Evolutionary conservation across 257 asterid species (phyloP).

Genomic region (Dorcoceras hygrometricum): DNA sequence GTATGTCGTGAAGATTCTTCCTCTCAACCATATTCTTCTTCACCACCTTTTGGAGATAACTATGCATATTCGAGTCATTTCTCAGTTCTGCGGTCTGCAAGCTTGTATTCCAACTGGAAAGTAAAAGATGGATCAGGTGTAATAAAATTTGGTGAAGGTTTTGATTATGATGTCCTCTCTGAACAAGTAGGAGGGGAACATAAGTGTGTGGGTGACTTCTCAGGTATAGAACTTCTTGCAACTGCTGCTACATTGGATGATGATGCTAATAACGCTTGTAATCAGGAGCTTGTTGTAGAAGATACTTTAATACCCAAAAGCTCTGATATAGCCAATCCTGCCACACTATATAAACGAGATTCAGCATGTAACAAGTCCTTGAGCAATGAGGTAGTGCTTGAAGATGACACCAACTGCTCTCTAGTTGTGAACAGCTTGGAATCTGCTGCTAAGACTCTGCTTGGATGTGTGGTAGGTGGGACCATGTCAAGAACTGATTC

Average conservation of each 20-base stretch:
- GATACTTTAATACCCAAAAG: slow-evolving; percentile 32
- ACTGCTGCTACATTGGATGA: slow-evolving; percentile 67
- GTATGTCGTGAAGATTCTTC: slow-evolving; percentile 33
- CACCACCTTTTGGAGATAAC: slow-evolving; percentile 44
- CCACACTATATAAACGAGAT: slow-evolving; percentile 15
- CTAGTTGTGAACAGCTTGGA: slow-evolving; percentile 22
- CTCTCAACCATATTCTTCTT: slow-evolving; percentile 32
- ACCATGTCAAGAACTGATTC: slow-evolving; percentile 24
- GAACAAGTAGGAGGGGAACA: slow-evolving; percentile 27
- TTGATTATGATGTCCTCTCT: slow-evolving; percentile 26
- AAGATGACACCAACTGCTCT: slow-evolving; percentile 27
- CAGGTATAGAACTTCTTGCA: slow-evolving; percentile 85
- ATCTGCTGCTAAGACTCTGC: slow-evolving; percentile 28
- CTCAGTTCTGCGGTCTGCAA: slow-evolving; percentile 33
- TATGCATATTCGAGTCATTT: slow-evolving; percentile 36
- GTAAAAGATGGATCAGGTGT: slow-evolving; percentile 24
- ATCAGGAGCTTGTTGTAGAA: slow-evolving; percentile 35
- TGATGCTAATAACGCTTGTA: slow-evolving; percentile 26
- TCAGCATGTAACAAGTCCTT: slow-evolving; percentile 24
- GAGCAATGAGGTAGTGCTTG: slow-evolving; percentile 23
- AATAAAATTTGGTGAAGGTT: slow-evolving; percentile 22
- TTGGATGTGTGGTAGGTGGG: slow-evolving; percentile 32
- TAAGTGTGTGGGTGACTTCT: slow-evolving; percentile 51
- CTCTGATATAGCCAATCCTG: slow-evolving; percentile 29
- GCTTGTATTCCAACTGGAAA: slow-evolving; percentile 33